These are phyloP conservation scores for Pterocarpus macrocarpus DNA, from an alignment of 306 rosid species.

Conservation along the genomic window DNA sequence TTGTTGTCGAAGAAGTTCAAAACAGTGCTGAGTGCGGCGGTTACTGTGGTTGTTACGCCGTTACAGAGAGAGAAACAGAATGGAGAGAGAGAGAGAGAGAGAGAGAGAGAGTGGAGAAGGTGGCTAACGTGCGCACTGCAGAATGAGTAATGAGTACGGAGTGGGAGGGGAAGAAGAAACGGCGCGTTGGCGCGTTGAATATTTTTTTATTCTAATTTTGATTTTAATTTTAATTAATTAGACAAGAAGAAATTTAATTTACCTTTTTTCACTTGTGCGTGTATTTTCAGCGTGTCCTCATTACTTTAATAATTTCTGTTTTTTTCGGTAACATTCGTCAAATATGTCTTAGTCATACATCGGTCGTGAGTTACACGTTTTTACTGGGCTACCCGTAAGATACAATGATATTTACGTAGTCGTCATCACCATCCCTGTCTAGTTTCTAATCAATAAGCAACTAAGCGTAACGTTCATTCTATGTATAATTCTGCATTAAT, in stretches of 20 bases:
- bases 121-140: constrained; percentile 42
- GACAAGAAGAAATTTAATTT: no score
- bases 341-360: no score
- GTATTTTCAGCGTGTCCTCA: background rate
- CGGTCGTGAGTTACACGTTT: background rate
- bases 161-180: constrained; percentile 12
- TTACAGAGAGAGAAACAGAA: constrained; percentile 37
- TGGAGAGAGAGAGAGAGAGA: background rate
- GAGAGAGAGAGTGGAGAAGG: background rate
- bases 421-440: no score
- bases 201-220: background rate
- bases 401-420: no score
- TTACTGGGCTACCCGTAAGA: background rate
- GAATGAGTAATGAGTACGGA: background rate
- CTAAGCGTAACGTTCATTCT: no score
- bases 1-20: constrained; percentile 14
- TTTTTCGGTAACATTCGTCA: no score
- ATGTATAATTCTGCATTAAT: background rate
- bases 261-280: background rate
- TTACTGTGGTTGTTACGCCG: constrained; percentile 10
- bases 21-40: background rate
- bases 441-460: no score
- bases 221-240: background rate
- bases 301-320: no score
- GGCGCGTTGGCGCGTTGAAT: constrained; percentile 36